Percentiles rank a stretch among this genome's conserved stretches.
Evolutionary conservation across 2,329 filamentous ascomycete genomes (phyloP).

Genomic region (Ceratocystis harringtonii): DNA sequence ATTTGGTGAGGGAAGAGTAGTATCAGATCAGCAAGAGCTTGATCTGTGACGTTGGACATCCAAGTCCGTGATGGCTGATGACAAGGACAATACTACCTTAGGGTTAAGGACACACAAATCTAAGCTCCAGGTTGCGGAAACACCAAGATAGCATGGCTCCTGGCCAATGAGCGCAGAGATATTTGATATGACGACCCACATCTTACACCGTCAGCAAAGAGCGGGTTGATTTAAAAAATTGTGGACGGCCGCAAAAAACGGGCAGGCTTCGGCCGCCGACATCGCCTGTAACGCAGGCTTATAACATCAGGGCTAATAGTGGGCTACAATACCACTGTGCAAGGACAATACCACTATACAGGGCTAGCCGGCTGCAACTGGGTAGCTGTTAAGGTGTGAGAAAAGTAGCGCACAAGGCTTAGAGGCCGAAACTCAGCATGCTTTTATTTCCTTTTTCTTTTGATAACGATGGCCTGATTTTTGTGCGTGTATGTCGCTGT

Average conservation of each 20-base stretch:
- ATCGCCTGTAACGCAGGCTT: not conserved
- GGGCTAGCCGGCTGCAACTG: too few relatives aligned
- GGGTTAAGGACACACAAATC: not conserved
- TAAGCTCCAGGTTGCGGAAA: not conserved
- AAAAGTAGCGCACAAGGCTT: not conserved
- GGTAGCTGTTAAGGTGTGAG: not conserved
- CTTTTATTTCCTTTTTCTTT: not conserved
- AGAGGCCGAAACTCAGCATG: too few relatives aligned
- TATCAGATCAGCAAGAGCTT: too few relatives aligned
- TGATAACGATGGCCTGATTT: not conserved
- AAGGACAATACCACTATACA: too few relatives aligned
- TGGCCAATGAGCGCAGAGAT: constrained; percentile 7
- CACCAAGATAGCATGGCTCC: not conserved
- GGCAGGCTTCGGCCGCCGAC: constrained; percentile 1
- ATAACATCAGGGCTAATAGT: not conserved
- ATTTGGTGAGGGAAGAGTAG: not conserved
- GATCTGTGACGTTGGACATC: not conserved
- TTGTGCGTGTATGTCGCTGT: too few relatives aligned
- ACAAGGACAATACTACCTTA: not conserved
- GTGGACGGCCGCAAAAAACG: too few relatives aligned
- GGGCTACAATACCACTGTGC: not conserved
- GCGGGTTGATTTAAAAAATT: too few relatives aligned
- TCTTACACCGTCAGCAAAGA: not conserved
- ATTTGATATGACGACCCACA: constrained; percentile 13
- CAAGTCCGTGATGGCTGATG: not conserved